These are phyloP conservation scores for Ophiostoma montium DNA, from an alignment of 2,329 filamentous ascomycete genomes.

Conservation along the genomic window DNA sequence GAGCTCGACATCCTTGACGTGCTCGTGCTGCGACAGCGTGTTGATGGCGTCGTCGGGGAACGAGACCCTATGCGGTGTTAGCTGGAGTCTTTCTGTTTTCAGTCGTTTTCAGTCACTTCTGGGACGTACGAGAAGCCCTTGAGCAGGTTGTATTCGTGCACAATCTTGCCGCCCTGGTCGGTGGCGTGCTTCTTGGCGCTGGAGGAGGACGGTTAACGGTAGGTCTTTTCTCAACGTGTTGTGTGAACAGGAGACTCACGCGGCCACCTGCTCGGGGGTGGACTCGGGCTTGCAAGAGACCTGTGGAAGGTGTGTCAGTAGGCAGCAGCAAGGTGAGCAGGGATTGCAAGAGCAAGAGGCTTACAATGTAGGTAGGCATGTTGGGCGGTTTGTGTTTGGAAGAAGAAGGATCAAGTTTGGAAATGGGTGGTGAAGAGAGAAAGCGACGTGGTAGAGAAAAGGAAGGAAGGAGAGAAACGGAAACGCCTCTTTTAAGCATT, in stretches of 20 bases:
- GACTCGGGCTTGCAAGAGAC: conserved; percentile 66
- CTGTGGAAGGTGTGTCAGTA: conserved; percentile 28
- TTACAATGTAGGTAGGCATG: conserved; percentile 16
- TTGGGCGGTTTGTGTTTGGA: neutral
- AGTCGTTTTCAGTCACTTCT: too few species aligned
- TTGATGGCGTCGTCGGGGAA: conserved; percentile 54
- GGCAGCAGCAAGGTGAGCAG: neutral
- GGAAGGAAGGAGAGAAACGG: neutral
- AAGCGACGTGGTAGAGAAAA: neutral
- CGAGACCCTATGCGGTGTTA: conserved; percentile 42
- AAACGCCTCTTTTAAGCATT: neutral
- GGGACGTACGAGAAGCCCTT: conserved; percentile 76
- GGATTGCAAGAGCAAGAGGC: neutral
- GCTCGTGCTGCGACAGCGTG: conserved; percentile 52
- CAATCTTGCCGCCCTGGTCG: conserved; percentile 71
- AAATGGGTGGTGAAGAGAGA: neutral
- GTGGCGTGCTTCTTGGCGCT: conserved; percentile 65
- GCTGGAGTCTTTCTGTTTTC: neutral
- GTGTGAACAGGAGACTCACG: conserved; percentile 30
- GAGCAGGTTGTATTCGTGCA: conserved; percentile 71
- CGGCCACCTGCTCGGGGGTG: conserved; percentile 49
- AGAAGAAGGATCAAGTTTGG: neutral
- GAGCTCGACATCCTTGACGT: conserved; percentile 60
- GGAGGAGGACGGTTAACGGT: neutral
- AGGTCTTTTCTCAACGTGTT: neutral